Evolutionary conservation across 129 eudicot genomes (phyloP).

Genomic region (Helichrysum umbraculigerum): DNA sequence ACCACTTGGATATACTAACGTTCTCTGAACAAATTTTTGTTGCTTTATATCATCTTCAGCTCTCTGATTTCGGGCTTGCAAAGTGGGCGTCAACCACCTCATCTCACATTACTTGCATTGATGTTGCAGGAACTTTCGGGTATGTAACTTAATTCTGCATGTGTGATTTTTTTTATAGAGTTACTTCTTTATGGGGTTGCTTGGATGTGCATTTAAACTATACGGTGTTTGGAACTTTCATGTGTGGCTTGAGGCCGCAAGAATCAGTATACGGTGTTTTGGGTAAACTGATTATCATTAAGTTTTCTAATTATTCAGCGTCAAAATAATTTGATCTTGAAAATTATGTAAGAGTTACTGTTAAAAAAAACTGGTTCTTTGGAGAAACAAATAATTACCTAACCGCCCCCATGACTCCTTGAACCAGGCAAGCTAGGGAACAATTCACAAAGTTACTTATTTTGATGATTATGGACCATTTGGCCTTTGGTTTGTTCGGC

Average conservation of each 20-base stretch:
- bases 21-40: slow-evolving; percentile 3
- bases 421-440: too few relatives aligned
- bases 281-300: not conserved
- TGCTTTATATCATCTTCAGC: slow-evolving; percentile 35
- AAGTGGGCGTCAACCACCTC: slow-evolving; percentile 59
- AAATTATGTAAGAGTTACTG: not conserved
- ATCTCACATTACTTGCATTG: slow-evolving; percentile 43
- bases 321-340: not conserved
- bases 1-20: not conserved
- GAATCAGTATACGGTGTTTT: not conserved
- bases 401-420: not conserved
- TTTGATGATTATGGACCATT: too few relatives aligned
- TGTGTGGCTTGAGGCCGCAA: not conserved
- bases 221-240: too few relatives aligned
- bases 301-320: not conserved
- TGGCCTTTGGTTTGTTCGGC: too few relatives aligned
- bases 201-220: not conserved
- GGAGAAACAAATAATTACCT: not conserved
- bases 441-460: too few relatives aligned
- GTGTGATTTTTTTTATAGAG: not conserved
- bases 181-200: not conserved
- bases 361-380: not conserved
- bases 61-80: slow-evolving; percentile 90
- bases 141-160: slow-evolving; percentile 26
- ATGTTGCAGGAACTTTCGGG: slow-evolving; percentile 91